Evolutionary conservation across 345 rosid genomes (phyloP).

Genomic region (Erodium maritimum): DNA sequence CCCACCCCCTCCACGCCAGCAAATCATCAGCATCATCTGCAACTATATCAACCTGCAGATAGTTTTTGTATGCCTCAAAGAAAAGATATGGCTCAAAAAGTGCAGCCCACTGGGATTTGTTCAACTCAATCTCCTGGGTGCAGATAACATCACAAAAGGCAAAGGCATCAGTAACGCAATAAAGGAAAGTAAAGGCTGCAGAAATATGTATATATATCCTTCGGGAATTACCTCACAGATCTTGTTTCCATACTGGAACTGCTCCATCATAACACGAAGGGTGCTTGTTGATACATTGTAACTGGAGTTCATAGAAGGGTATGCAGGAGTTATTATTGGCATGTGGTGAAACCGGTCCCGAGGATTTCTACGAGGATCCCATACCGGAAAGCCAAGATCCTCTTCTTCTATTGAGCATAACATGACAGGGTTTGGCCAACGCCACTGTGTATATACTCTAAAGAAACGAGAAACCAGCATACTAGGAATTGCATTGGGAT

Average conservation of each 20-base stretch:
- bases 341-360: constrained; percentile 53
- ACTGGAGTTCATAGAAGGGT: constrained; percentile 75
- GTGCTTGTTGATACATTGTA: constrained; percentile 64
- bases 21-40: constrained; percentile 51
- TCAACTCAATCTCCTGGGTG: constrained; percentile 48
- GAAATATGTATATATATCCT: background rate
- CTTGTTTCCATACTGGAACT: constrained; percentile 51
- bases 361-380: constrained; percentile 65
- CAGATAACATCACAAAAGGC: background rate
- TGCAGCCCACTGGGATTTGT: constrained; percentile 42
- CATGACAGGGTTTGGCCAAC: constrained; percentile 78
- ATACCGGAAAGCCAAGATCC: constrained; percentile 55
- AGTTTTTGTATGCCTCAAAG: constrained; percentile 58
- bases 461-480: constrained; percentile 64
- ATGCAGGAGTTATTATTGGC: constrained; percentile 70
- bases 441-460: constrained; percentile 64
- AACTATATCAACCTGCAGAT: constrained; percentile 51
- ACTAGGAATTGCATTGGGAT: constrained; percentile 56
- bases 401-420: constrained; percentile 52
- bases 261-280: constrained; percentile 61
- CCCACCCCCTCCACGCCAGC: constrained; percentile 71
- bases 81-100: constrained; percentile 54
- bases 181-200: background rate
- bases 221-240: constrained; percentile 40
- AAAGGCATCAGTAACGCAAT: background rate